Percentiles rank a stretch among this genome's conserved stretches.
Conservation (phyloP, 208 protist genomes). For the Porcisia deanei region DNA sequence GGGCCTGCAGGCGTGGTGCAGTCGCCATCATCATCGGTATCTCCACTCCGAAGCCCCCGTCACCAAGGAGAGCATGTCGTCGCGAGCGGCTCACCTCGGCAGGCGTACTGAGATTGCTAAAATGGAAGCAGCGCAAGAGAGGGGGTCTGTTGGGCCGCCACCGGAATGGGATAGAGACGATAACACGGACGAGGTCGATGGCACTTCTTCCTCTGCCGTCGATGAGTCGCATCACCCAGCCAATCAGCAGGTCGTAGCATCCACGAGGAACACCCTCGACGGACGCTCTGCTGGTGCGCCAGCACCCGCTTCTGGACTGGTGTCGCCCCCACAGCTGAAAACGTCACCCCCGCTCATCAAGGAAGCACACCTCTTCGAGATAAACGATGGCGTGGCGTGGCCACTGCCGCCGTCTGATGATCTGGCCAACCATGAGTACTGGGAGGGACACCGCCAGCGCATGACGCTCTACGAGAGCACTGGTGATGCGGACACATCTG, state of each 20-base stretch:
- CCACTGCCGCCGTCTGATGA: conserved; percentile 68
- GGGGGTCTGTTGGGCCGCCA: background rate
- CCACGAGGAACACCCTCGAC: background rate
- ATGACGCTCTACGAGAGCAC: conserved; percentile 77
- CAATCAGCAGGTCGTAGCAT: background rate
- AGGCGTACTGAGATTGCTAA: conserved; percentile 7
- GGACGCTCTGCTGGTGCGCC: background rate
- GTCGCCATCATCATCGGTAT: conserved; percentile 57
- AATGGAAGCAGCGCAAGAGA: conserved; percentile 19
- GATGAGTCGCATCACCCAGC: background rate
- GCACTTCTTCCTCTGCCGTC: background rate
- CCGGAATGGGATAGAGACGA: conserved; percentile 11
- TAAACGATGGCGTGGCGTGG: conserved; percentile 82
- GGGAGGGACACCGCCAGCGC: conserved; percentile 53
- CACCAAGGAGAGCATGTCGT: background rate
- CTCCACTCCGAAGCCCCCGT: background rate
- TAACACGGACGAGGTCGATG: background rate
- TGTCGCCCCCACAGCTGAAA: background rate
- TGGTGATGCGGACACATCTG: conserved; percentile 18
- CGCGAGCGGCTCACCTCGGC: background rate
- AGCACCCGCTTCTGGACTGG: background rate
- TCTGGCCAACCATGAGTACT: conserved; percentile 64
- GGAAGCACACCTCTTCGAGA: conserved; percentile 81
- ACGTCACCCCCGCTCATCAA: conserved; percentile 40
- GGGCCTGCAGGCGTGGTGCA: conserved; percentile 49